Evolutionary conservation across 1,284 basidiomycete species (phyloP).

Genomic region (Fomitopsis schrenkii): DNA sequence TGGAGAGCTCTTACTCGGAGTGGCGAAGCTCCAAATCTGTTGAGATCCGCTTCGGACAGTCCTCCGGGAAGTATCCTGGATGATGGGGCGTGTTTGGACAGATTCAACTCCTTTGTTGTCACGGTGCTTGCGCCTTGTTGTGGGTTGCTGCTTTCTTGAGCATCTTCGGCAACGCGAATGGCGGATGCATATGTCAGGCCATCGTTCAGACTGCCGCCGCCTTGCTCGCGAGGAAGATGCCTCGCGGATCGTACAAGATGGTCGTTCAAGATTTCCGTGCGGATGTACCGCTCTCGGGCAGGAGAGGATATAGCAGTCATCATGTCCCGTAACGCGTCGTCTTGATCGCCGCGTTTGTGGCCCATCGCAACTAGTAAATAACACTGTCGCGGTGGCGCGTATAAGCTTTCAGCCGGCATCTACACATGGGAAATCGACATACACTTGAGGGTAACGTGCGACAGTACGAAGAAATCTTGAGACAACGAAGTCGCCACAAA

Average conservation of each 20-base stretch:
- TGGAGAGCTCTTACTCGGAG: not conserved
- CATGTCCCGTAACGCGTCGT: not conserved
- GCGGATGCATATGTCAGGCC: slow-evolving; percentile 12
- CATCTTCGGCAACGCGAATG: not conserved
- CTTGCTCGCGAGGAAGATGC: not conserved
- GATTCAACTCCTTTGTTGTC: not conserved
- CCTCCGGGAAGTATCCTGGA: slow-evolving; percentile 3
- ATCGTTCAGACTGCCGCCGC: not conserved
- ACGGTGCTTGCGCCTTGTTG: not conserved
- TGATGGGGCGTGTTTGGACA: not conserved
- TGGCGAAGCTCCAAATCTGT: not conserved
- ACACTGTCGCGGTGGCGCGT: too few species aligned
- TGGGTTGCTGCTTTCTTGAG: too few species aligned
- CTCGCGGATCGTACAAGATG: slow-evolving; percentile 7
- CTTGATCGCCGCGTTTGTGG: not conserved
- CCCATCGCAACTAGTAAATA: not conserved
- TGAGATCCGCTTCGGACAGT: slow-evolving; percentile 9
- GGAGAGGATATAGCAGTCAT: not conserved
- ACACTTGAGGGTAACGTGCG: too few species aligned
- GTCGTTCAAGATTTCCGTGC: slow-evolving; percentile 8
- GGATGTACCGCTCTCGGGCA: not conserved
- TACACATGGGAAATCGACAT: too few species aligned
- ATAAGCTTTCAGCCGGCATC: too few species aligned
- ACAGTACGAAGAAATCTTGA: too few species aligned
- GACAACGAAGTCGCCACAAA: too few species aligned